Evolutionary conservation across 371 early-diverging fungal species (phyloP).

Genomic region (Mycotypha africana): DNA sequence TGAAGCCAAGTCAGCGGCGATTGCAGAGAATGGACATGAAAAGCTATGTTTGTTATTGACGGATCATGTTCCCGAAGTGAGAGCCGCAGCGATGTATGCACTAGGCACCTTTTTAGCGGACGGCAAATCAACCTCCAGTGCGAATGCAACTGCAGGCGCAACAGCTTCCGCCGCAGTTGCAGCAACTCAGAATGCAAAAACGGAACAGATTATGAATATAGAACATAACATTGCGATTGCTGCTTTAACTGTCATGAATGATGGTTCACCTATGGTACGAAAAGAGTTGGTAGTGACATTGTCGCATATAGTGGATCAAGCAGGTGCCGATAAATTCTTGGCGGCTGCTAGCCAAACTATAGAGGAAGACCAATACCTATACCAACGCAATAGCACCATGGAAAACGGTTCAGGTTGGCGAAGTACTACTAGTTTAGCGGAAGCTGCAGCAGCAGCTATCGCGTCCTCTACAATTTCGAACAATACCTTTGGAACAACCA

Average conservation of each 20-base stretch:
- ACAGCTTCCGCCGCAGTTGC: no score
- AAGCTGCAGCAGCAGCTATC: no score
- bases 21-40: conserved; percentile 68
- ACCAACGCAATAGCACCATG: conserved; percentile 8
- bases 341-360: conserved; percentile 62
- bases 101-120: conserved; percentile 66
- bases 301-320: conserved; percentile 60
- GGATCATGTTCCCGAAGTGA: conserved; percentile 80
- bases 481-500: conserved; percentile 23
- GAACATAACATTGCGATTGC: conserved; percentile 66
- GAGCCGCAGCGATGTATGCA: conserved; percentile 80
- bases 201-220: conserved; percentile 64
- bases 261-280: conserved; percentile 81
- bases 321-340: conserved; percentile 55
- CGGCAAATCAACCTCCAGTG: no score
- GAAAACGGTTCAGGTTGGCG: conserved; percentile 20
- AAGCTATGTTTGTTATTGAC: conserved; percentile 53
- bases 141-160: no score
- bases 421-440: no score
- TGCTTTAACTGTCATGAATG: conserved; percentile 59
- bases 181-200: conserved; percentile 66
- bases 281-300: conserved; percentile 73
- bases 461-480: conserved; percentile 15
- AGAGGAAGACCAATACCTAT: conserved; percentile 45
- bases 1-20: conserved; percentile 68